phyloP scores from a whole-genome alignment of 116 monocot genomes.

The Zostera marina region DNA sequence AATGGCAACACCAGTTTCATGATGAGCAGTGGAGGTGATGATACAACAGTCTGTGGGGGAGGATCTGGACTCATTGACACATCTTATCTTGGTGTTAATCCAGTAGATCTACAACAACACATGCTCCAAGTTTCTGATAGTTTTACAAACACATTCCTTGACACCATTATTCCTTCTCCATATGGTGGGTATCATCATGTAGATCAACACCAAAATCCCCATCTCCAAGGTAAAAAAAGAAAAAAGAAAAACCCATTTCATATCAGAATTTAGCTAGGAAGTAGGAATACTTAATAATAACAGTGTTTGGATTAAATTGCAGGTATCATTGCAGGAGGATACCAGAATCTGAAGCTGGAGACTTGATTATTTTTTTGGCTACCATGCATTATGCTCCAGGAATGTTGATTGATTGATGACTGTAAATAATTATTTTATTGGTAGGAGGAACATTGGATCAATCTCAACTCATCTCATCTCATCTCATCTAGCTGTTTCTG shows the following conservation, averaged over 20 bases:
- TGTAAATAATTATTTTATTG: too few species aligned
- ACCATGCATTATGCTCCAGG: too few species aligned
- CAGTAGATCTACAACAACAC: neutral
- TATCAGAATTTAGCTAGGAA: neutral
- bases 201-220: neutral
- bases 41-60: neutral
- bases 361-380: neutral
- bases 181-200: neutral
- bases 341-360: neutral
- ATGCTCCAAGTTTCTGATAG: neutral
- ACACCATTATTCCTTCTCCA: neutral
- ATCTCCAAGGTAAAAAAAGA: neutral
- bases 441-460: too few species aligned
- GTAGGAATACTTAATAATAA: neutral
- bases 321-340: neutral
- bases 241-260: too few species aligned
- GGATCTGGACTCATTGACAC: neutral
- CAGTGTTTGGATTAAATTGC: neutral
- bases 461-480: too few species aligned
- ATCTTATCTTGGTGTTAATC: neutral
- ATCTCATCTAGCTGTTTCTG: too few species aligned
- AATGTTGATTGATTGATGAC: too few species aligned
- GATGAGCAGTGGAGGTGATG: neutral
- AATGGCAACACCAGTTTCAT: neutral
- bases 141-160: conserved; percentile 1